These are phyloP conservation scores for Venturia pyrina DNA, from an alignment of 2,329 filamentous ascomycete genomes.

Conservation along the genomic window DNA sequence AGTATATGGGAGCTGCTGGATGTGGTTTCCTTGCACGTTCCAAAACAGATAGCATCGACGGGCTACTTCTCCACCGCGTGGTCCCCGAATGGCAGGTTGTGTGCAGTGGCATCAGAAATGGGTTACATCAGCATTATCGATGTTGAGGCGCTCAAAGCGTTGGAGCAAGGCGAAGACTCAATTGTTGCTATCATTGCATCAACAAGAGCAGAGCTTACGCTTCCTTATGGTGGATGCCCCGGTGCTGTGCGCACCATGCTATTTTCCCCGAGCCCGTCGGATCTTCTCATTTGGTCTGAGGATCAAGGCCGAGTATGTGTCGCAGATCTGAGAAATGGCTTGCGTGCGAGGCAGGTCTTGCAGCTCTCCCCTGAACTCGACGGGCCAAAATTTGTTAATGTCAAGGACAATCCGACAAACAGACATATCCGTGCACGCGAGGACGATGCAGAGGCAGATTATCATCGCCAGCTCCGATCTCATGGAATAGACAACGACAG, in stretches of 20 bases:
- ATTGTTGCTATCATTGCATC: constrained; percentile 69
- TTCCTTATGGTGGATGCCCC: constrained; percentile 28
- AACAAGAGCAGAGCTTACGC: constrained; percentile 55
- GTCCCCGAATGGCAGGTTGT: constrained; percentile 58
- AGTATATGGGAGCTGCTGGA: constrained; percentile 32
- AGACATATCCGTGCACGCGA: background rate
- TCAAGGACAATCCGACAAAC: constrained; percentile 37
- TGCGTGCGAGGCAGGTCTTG: constrained; percentile 59
- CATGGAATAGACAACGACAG: constrained; percentile 25
- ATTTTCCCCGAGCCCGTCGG: constrained; percentile 82
- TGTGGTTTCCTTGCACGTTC: constrained; percentile 32
- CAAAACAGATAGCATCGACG: constrained; percentile 25
- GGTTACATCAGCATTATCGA: constrained; percentile 71
- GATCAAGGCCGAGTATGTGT: constrained; percentile 68
- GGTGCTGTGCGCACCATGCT: constrained; percentile 86
- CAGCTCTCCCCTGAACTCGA: constrained; percentile 49
- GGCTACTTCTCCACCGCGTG: constrained; percentile 73
- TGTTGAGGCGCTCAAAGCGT: constrained; percentile 34
- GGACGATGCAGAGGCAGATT: constrained; percentile 26
- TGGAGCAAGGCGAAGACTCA: constrained; percentile 30
- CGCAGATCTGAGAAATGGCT: constrained; percentile 59
- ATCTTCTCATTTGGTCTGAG: constrained; percentile 89
- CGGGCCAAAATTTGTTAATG: constrained; percentile 45
- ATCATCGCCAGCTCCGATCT: constrained; percentile 24
- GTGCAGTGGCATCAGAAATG: constrained; percentile 71